Evolutionary conservation across 805 yeast species (phyloP).

Genomic region (Sungouiozyma intestinalis): DNA sequence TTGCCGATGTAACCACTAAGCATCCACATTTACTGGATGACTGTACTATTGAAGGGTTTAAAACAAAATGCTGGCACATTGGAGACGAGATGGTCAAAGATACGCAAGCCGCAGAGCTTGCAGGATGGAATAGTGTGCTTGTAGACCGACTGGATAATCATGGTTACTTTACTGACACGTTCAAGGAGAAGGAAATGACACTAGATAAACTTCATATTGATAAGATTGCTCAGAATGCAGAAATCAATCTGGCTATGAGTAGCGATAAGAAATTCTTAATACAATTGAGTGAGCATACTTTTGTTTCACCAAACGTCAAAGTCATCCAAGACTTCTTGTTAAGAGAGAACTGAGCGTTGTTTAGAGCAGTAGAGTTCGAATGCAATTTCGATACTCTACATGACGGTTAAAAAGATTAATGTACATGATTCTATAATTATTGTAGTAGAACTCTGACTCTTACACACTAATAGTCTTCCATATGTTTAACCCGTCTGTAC

Average conservation of each 20-base stretch:
- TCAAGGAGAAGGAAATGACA: conserved; percentile 5
- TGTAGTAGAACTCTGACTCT: conserved; percentile 1
- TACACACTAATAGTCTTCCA: conserved; percentile 96
- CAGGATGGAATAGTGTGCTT: conserved; percentile 56
- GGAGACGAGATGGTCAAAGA: conserved; percentile 57
- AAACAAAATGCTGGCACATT: conserved; percentile 44
- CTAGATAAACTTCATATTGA: conserved; percentile 19
- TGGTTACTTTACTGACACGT: conserved; percentile 13
- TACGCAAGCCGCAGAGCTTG: conserved; percentile 37
- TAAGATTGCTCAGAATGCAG: conserved; percentile 19
- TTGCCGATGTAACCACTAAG: conserved; percentile 20
- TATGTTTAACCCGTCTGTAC: conserved; percentile 85
- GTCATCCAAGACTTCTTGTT: conserved; percentile 10
- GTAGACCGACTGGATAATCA: conserved; percentile 36
- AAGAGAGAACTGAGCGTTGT: background rate
- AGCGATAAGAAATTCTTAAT: conserved; percentile 10
- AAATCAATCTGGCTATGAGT: conserved; percentile 13
- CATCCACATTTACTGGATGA: conserved; percentile 11
- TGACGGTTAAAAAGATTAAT: background rate
- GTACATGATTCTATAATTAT: background rate
- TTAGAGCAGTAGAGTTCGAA: background rate
- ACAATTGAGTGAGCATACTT: conserved; percentile 12
- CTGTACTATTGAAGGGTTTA: conserved; percentile 11
- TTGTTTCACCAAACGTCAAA: conserved; percentile 18
- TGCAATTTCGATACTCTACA: no score